Conservation (phyloP, 148 eudicot species). For the Nyssa sinensis region DNA sequence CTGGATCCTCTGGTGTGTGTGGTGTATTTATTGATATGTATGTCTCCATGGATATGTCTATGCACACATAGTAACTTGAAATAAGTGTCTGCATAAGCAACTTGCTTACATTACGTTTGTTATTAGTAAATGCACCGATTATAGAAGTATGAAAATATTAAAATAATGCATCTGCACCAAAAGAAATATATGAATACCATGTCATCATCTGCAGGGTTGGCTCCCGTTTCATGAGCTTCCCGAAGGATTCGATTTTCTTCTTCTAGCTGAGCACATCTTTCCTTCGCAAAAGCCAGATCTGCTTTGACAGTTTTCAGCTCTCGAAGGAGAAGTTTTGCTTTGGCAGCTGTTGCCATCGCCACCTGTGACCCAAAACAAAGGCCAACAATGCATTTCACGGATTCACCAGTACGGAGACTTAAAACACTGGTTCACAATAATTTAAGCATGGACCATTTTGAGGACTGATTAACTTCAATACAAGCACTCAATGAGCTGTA, state of each 20-base stretch:
- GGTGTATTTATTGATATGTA: too few species aligned
- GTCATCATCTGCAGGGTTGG: constrained; percentile 85
- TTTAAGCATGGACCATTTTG: not conserved
- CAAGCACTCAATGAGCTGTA: not conserved
- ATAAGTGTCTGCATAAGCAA: not conserved
- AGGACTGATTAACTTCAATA: not conserved
- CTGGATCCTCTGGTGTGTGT: too few species aligned
- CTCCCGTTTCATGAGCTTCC: constrained; percentile 77
- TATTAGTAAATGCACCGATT: not conserved
- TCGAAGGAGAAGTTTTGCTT: constrained; percentile 90
- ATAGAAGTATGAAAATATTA: not conserved
- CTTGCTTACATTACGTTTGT: not conserved
- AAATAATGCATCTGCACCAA: not conserved
- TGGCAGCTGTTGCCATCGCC: constrained; percentile 98
- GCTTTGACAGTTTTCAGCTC: constrained; percentile 95
- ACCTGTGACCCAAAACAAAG: constrained; percentile 57
- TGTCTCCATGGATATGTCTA: not conserved
- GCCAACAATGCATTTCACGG: constrained; percentile 14
- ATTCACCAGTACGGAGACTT: constrained; percentile 11
- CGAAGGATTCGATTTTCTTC: constrained; percentile 83
- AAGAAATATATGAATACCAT: constrained; percentile 47
- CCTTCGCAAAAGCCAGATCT: constrained; percentile 87
- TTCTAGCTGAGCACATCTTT: constrained; percentile 85
- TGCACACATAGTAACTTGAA: not conserved
- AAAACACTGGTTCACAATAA: not conserved